phyloP scores from a whole-genome alignment of 148 eudicot species.

The Spergularia bocconei region DNA sequence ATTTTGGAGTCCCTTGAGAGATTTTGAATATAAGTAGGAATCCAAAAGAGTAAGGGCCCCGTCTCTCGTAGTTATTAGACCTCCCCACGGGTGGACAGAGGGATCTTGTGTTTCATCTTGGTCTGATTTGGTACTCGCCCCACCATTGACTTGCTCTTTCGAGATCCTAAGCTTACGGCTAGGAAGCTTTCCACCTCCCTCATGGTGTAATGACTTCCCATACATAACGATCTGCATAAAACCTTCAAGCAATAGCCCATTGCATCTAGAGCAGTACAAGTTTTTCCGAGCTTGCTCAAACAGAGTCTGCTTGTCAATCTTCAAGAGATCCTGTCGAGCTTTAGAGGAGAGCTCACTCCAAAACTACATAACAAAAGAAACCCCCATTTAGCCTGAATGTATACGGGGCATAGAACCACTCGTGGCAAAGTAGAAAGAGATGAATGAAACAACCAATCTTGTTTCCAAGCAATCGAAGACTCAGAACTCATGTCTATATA shows the following conservation, averaged over 20 bases:
- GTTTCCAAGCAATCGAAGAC: background rate
- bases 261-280: constrained; percentile 96
- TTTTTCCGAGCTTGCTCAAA: constrained; percentile 98
- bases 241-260: constrained; percentile 89
- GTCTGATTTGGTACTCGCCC: constrained; percentile 30
- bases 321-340: constrained; percentile 74
- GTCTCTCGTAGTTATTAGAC: constrained; percentile 76
- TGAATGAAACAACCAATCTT: background rate
- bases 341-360: constrained; percentile 82
- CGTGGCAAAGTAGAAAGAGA: background rate
- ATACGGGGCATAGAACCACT: background rate
- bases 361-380: constrained; percentile 51
- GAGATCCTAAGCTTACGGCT: constrained; percentile 37
- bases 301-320: constrained; percentile 79
- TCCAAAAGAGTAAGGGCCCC: constrained; percentile 83
- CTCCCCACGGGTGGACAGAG: constrained; percentile 98
- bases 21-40: constrained; percentile 70
- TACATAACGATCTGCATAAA: constrained; percentile 86
- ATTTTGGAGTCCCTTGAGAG: constrained; percentile 81
- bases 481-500: background rate
- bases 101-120: constrained; percentile 83
- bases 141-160: constrained; percentile 39
- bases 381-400: background rate
- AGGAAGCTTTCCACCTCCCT: constrained; percentile 46
- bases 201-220: constrained; percentile 86